Evolutionary conservation across 495 filamentous ascomycete genomes (phyloP).

Genomic region (Polyplosphaeria fusca): DNA sequence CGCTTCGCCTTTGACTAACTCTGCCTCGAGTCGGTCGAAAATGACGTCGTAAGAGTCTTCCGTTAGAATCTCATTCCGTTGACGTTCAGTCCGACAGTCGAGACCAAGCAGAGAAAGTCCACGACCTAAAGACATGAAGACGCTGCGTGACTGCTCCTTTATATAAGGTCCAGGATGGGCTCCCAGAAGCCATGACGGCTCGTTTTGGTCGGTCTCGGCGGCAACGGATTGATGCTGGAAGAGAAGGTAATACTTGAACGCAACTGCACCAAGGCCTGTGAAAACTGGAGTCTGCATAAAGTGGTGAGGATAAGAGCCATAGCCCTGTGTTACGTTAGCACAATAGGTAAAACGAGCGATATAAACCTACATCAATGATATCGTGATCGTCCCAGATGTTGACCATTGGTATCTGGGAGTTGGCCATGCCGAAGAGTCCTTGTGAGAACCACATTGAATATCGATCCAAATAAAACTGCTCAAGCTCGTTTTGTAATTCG

Average conservation of each 20-base stretch:
- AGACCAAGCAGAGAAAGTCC: slow-evolving; percentile 79
- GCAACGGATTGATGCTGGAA: slow-evolving; percentile 92
- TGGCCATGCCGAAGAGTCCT: slow-evolving; percentile 87
- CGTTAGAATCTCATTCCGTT: slow-evolving; percentile 73
- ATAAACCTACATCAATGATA: slow-evolving; percentile 67
- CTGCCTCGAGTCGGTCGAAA: slow-evolving; percentile 76
- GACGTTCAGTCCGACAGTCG: slow-evolving; percentile 88
- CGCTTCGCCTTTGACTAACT: slow-evolving; percentile 77
- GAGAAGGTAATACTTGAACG: slow-evolving; percentile 97
- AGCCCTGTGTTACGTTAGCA: slow-evolving; percentile 52
- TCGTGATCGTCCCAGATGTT: slow-evolving; percentile 99
- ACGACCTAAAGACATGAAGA: slow-evolving; percentile 79
- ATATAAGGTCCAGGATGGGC: slow-evolving; percentile 83
- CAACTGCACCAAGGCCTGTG: slow-evolving; percentile 79
- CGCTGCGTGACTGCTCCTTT: slow-evolving; percentile 72
- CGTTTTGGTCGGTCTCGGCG: slow-evolving; percentile 72
- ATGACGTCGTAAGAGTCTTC: slow-evolving; percentile 77
- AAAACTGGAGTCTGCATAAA: slow-evolving; percentile 93
- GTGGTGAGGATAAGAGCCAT: slow-evolving; percentile 84
- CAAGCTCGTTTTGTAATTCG: slow-evolving; percentile 80
- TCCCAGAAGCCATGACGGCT: slow-evolving; percentile 90
- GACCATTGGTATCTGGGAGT: slow-evolving; percentile 94
- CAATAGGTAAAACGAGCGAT: not conserved
- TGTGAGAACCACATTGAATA: slow-evolving; percentile 94
- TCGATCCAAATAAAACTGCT: slow-evolving; percentile 78